Evolutionary conservation across 805 yeast genomes (phyloP), one percentile per base, ranked within the genome.

Genomic region (Candida krabiensis): DNA sequence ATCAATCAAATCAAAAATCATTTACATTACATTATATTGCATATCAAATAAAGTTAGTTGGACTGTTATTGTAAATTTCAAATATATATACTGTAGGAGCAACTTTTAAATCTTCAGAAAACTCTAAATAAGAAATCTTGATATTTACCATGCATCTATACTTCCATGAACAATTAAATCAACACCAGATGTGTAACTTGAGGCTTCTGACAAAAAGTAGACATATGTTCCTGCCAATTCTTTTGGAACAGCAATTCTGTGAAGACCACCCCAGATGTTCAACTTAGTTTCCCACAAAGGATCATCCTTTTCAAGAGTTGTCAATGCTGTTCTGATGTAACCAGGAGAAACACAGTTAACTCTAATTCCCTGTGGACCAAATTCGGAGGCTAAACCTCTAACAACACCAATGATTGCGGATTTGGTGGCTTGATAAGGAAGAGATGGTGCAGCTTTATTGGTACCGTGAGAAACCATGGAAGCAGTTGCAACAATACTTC

Each of bases 391-490:
- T 38, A 68, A 58, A 1, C 71, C 68, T 53, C 61, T 66, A 27
- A 69, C 67, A 49, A 69, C 61, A 43, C 69, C 71, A 49, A 69
- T 45, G 40, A 69, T 68, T 27, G 66, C 75, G 29, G 73, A 71
- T 56, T 69, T 69, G 41, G 74, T 70, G 23, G 69, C 69, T 45
- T 70, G 69, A 55, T 70, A 69, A 22, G 66, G 66, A 28, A 73
- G 69, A 50, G 71, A 75, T 47, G 64, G 67, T 43, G 71, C 68
- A 28, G 78, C 77, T 39, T 70, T 74, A 45, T 72, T 72, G 43
- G 69, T 75, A 48, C 71, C 71, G 56, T 69, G 75, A 9, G 70
- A 75, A 15, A 73, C 67, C 75, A 71, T 70, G 16, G 76, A 70
- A 2, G 76, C 77, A 16, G 77, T 72, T 61, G 69, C 66, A 40